phyloP scores from a whole-genome alignment of 306 rosid genomes.

The Luffa aegyptiaca region DNA sequence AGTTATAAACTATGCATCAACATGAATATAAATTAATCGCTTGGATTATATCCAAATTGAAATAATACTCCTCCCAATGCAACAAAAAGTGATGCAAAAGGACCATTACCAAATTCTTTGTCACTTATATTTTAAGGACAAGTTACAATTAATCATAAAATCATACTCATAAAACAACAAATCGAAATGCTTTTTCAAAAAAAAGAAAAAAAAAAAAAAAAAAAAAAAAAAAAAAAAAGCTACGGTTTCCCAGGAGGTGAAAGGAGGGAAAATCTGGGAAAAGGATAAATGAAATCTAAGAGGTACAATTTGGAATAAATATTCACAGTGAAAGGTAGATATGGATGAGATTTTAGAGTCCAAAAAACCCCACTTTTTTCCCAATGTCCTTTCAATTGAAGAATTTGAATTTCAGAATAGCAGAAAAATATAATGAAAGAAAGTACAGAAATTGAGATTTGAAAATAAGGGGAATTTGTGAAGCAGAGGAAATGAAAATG shows the following conservation, averaged over 20 bases:
- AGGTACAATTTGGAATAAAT: not conserved
- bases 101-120: not conserved
- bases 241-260: not conserved
- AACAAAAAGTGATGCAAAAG: not conserved
- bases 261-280: not conserved
- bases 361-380: no score
- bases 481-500: not conserved
- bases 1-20: not conserved
- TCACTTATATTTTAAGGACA: not conserved
- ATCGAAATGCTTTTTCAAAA: no score
- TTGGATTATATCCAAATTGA: not conserved
- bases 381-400: not conserved
- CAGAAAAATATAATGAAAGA: not conserved
- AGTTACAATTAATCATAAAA: not conserved
- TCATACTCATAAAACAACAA: not conserved
- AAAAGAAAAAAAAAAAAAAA: not conserved
- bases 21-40: not conserved
- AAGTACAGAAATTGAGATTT: no score
- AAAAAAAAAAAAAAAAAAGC: not conserved
- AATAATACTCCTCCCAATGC: not conserved
- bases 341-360: not conserved
- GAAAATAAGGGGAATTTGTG: not conserved
- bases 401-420: not conserved
- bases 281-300: not conserved
- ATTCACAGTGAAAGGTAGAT: not conserved